Evolutionary conservation across 2,329 filamentous ascomycete species (phyloP), one percentile per base, ranked within the genome.

Genomic region (Ophiostoma sp.): DNA sequence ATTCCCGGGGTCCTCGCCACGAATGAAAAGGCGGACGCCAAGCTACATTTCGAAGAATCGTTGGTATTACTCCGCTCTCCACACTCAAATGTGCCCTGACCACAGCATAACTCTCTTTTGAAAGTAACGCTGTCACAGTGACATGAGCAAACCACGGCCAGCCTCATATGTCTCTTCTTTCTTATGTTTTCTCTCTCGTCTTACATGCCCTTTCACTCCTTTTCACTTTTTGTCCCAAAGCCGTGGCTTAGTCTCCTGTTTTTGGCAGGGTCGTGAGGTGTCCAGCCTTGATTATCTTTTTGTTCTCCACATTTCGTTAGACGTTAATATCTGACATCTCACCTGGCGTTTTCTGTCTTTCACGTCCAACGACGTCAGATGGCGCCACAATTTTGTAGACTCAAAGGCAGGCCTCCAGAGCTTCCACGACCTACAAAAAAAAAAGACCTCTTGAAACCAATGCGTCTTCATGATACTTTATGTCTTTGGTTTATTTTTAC

Each of bases 11-110:
- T 45, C 36, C 19, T 59, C 2, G 31, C 57, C 57, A 63, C 36
- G 12, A 28, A 12, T 3, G 11, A 28, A 66, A 66, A 25, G 59
- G 61, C 61, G 36, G 61, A 19, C n/a, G 36, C 61, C 36, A 28
- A 28, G 61, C 36, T 66, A 36, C 45, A 66, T 66, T 45, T 66
- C 61, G 61, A 64, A 64, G 61, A 64, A 64, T 42, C 3, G 42
- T 25, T 4, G 61, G n/a, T 28, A 45, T 7, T 45, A 3, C 11
- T 28, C 61, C 22, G 36, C 61, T 59, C 33, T 22, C 57, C 33
- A 25, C 31, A 63, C 31, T 19, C 57, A 28, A 25, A 9, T 28
- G n/a, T 36, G 36, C 33, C 36, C 42, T 42, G 31, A 22, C 19
- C 59, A 45, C 36, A 66, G 39, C 61, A 28, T 66, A 45, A 28